phyloP scores from a whole-genome alignment of 2,329 filamentous ascomycete genomes.

The Ceratocystis diversiconidia region DNA sequence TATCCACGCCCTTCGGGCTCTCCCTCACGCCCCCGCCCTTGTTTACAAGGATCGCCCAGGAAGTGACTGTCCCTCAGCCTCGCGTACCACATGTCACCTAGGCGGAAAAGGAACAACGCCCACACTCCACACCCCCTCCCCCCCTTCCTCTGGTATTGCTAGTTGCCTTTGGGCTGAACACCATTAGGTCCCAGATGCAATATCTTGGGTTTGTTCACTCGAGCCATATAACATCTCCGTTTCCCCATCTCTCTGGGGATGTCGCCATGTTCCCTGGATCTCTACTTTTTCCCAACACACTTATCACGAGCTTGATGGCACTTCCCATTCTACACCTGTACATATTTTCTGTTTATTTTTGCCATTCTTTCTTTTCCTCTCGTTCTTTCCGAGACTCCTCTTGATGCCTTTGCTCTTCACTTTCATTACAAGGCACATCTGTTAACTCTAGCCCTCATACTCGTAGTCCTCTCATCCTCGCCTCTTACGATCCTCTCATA shows the following conservation, averaged over 20 bases:
- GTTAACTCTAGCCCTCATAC: neutral
- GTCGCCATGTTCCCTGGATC: neutral
- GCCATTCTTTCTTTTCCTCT: neutral
- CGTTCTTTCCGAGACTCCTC: neutral
- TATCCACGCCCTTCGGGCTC: neutral
- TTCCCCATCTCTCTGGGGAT: neutral
- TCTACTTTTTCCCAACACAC: neutral
- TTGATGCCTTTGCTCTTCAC: neutral
- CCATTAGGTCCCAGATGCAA: neutral
- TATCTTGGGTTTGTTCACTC: neutral
- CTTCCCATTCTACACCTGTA: neutral
- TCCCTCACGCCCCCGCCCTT: neutral
- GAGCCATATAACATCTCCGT: neutral
- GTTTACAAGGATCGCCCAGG: neutral
- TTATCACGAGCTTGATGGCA: slow-evolving; percentile 2
- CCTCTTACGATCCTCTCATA: neutral
- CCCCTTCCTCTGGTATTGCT: neutral
- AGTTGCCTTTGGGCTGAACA: neutral
- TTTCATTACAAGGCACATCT: neutral
- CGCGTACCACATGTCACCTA: slow-evolving; percentile 4
- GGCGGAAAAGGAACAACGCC: neutral
- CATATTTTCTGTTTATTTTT: neutral
- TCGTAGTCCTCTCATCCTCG: neutral
- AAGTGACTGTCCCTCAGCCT: neutral
- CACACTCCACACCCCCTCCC: neutral